Conservation (phyloP, 345 rosid species). For the Murraya paniculata region DNA sequence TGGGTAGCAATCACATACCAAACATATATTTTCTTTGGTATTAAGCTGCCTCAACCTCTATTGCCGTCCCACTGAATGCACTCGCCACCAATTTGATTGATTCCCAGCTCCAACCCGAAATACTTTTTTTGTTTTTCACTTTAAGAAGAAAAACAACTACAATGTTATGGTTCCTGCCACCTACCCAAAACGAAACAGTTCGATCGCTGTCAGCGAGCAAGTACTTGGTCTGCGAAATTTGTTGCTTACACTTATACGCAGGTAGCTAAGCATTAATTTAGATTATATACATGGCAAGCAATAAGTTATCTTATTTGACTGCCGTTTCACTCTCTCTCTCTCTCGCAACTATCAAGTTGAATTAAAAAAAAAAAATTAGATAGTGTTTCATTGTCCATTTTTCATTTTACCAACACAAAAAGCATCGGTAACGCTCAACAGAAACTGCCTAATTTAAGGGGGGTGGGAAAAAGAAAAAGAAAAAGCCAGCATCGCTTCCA, state of each 20-base stretch:
- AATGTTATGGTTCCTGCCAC: background rate
- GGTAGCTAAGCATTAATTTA: background rate
- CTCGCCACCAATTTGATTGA: conserved; percentile 4
- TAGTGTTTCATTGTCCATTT: conserved; percentile 48
- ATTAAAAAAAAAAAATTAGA: conserved; percentile 27
- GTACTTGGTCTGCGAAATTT: too few species aligned
- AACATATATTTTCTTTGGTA: conserved; percentile 33
- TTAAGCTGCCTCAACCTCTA: conserved; percentile 30
- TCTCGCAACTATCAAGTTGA: background rate
- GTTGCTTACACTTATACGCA: background rate
- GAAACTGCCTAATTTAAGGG: background rate
- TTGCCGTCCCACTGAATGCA: conserved; percentile 8
- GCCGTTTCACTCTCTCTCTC: background rate
- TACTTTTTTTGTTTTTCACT: too few species aligned
- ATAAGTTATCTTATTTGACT: background rate
- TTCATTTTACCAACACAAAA: conserved; percentile 46
- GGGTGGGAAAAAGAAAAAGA: too few species aligned
- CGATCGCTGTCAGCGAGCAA: too few species aligned
- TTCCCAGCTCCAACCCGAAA: background rate
- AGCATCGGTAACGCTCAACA: conserved; percentile 32
- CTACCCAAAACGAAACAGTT: background rate
- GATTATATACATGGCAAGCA: background rate
- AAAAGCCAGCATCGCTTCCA: background rate
- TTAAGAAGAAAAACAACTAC: too few species aligned
- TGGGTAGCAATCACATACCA: conserved; percentile 31